These are phyloP conservation scores for Dothistroma septosporum DNA, from an alignment of 2,329 filamentous ascomycete species.

Conservation along the genomic window DNA sequence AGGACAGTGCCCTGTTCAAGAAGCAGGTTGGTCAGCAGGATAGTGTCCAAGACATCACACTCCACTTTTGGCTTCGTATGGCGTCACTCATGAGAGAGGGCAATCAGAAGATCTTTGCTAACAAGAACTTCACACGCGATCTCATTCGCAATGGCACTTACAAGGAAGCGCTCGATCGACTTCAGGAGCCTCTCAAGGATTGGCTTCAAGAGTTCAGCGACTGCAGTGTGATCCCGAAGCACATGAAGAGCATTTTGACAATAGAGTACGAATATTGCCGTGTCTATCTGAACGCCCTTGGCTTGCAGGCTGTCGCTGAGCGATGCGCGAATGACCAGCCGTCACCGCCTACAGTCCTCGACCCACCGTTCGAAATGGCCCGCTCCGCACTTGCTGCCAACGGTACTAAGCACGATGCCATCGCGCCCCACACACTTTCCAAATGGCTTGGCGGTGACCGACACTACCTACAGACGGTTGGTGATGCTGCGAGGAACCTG, in stretches of 20 bases:
- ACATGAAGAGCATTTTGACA: conserved; percentile 70
- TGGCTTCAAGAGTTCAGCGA: conserved; percentile 81
- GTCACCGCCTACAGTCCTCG: conserved; percentile 28
- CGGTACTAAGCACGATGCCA: conserved; percentile 40
- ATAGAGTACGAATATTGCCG: conserved; percentile 96
- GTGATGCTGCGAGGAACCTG: conserved; percentile 73
- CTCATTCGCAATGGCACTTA: conserved; percentile 86
- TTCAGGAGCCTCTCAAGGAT: conserved; percentile 69
- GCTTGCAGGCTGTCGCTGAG: conserved; percentile 90
- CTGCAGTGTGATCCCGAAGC: conserved; percentile 50
- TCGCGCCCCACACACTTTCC: conserved; percentile 43
- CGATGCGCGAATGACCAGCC: conserved; percentile 74
- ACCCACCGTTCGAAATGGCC: conserved; percentile 30
- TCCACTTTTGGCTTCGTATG: conserved; percentile 89
- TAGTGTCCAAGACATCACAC: conserved; percentile 51
- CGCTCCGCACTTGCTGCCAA: conserved; percentile 29
- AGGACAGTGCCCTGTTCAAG: conserved; percentile 33
- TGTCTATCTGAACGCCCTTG: conserved; percentile 91
- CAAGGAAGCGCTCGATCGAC: conserved; percentile 72
- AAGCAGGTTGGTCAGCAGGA: conserved; percentile 28
- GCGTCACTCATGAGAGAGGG: conserved; percentile 88
- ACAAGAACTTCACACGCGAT: conserved; percentile 79
- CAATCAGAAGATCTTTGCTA: conserved; percentile 83
- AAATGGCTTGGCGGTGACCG: conserved; percentile 57
- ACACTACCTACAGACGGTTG: conserved; percentile 64